phyloP scores from a whole-genome alignment of 1,284 basidiomycete species.

The Boletus semigastroideus region DNA sequence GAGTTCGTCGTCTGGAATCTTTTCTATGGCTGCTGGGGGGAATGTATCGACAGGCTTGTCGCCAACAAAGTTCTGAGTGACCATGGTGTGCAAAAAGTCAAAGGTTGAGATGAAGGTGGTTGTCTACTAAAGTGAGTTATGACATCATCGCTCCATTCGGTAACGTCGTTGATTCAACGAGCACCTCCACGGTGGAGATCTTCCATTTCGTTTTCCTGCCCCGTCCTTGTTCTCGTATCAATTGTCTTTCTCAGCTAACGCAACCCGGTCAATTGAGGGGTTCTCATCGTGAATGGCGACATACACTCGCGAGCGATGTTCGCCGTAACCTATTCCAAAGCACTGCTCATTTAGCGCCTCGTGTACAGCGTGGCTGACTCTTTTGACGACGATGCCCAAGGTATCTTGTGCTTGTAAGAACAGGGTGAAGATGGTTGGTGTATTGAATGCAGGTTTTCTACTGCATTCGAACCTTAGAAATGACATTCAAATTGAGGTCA shows the following conservation, averaged over 20 bases:
- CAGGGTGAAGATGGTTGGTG: background rate
- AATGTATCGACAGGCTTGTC: constrained; percentile 19
- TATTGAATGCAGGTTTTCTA: background rate
- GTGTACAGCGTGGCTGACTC: background rate
- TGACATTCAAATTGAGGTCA: constrained; percentile 1
- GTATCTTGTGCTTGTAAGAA: background rate
- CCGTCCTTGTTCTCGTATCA: background rate
- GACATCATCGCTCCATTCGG: constrained; percentile 8
- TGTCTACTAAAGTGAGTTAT: background rate
- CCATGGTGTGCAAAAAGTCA: constrained; percentile 7
- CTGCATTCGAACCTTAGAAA: background rate
- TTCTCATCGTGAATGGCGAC: background rate
- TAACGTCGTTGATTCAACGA: too few species aligned
- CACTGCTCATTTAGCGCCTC: background rate
- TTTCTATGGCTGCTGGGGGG: constrained; percentile 12
- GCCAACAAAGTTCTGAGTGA: constrained; percentile 20
- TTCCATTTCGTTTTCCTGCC: too few species aligned
- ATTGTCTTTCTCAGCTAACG: background rate
- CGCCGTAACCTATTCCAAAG: background rate
- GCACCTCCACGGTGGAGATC: too few species aligned
- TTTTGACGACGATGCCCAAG: background rate
- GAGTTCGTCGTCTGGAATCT: constrained; percentile 22
- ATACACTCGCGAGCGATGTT: background rate
- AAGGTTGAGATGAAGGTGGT: background rate
- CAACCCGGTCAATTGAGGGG: background rate